Evolutionary conservation across 2,329 filamentous ascomycete genomes (phyloP), one percentile per base, ranked within the genome.

Genomic region (Sclerotinia spermophila): DNA sequence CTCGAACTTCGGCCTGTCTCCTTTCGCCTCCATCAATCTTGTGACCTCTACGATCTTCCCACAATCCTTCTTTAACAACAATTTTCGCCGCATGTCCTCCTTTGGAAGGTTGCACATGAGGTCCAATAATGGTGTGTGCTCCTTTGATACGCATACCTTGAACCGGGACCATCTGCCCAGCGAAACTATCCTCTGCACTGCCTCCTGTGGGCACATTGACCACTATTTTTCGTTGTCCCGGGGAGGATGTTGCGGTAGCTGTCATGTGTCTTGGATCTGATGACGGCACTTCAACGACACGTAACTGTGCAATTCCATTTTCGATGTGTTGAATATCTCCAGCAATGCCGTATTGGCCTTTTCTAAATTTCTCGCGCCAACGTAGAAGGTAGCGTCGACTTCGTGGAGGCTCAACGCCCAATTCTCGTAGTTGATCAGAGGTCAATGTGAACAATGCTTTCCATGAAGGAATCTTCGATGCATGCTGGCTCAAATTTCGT

Each of bases 21-120:
- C 96, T 90, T 85, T 99, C 96, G 85, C 96, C 96, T 79, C 96
- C 96, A 82, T 98, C 94, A 75, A 99, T 90, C 89, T 98, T 98
- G 78, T 89, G 89, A 40, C 96, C 95, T 77, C 90, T 87, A 79
- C 87, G 90, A 77, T 94, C 86, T 84, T 98, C 95, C 96, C 95
- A 98, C 84, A 98, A 91, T 15, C 95, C 94, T 80, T 97, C 94
- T 70, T 90, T 88, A 33, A 92, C 86, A 73, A 85, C 84, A 75
- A 98, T 85, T 67, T 85, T 84, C 17, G 90, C 92, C 13, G 88
- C 89, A 55, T 83, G 82, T 1, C 87, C 86, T 71, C 87, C 87
- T 80, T 91, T 90, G 40, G 94, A 79, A 6, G 89, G 88, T 78
- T 90, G 84, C 8, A 94, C 87, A 76, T 89, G 91, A 2, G 92